Conservation (phyloP, 2,329 filamentous ascomycete genomes). For the Thermoascus crustaceus region DNA sequence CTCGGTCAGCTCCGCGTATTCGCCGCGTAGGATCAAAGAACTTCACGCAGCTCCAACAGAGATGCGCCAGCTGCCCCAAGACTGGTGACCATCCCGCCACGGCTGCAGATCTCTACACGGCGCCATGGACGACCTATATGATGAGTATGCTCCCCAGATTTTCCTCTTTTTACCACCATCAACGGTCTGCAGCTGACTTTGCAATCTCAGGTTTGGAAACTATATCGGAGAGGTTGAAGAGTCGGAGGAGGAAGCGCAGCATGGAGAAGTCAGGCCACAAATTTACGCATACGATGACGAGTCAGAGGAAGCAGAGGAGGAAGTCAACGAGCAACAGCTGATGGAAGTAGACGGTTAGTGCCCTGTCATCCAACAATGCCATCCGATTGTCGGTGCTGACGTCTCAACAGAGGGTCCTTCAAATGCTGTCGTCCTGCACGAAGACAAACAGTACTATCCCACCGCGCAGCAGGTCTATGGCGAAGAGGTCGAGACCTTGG, state of each 20-base stretch:
- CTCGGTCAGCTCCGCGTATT: background rate
- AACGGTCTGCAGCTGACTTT: conserved; percentile 19
- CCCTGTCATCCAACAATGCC: no score
- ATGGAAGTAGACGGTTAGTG: conserved; percentile 81
- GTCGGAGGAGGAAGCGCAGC: conserved; percentile 76
- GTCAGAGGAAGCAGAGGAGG: conserved; percentile 53
- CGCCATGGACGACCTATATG: conserved; percentile 89
- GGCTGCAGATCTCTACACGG: conserved; percentile 2
- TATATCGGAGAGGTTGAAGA: conserved; percentile 91
- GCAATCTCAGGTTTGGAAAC: conserved; percentile 71
- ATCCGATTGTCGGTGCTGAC: background rate
- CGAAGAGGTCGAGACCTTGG: conserved; percentile 84
- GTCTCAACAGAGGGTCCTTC: conserved; percentile 64
- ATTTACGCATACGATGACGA: conserved; percentile 72
- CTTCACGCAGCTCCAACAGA: background rate
- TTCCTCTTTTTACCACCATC: no score
- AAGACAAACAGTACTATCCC: conserved; percentile 99
- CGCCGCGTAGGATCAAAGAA: conserved; percentile 1
- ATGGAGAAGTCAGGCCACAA: conserved; percentile 66
- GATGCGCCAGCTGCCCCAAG: background rate
- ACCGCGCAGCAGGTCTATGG: conserved; percentile 97
- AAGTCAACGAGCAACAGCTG: conserved; percentile 64
- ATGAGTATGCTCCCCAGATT: conserved; percentile 81
- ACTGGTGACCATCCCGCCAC: background rate
- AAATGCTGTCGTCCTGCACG: conserved; percentile 94